Conservation (phyloP, 2,329 filamentous ascomycete genomes). For the Colletotrichum eremochloae region DNA sequence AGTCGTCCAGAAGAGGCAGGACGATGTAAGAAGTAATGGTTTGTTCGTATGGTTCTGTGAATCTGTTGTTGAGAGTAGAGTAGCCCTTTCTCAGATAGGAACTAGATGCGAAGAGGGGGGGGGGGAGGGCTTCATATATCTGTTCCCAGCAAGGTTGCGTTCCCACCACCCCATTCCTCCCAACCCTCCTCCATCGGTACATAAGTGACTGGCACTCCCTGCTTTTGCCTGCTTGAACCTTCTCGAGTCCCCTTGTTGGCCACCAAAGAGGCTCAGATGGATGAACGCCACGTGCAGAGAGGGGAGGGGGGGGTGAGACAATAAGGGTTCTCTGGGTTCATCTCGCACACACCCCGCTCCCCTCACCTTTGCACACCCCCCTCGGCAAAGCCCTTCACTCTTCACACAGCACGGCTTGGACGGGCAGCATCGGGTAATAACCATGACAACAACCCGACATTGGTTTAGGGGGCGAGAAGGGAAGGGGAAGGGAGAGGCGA, state of each 20-base stretch:
- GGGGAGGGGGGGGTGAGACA: slow-evolving; percentile 9
- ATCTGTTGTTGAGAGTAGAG: not conserved
- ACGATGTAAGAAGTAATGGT: slow-evolving; percentile 6
- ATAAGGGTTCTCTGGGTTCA: slow-evolving; percentile 3
- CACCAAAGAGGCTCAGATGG: slow-evolving; percentile 31
- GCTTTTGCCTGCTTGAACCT: slow-evolving; percentile 12
- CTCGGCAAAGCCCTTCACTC: not conserved
- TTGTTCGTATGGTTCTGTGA: not conserved
- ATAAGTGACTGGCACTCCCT: not conserved
- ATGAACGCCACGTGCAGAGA: slow-evolving; percentile 29
- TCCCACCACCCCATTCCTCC: slow-evolving; percentile 26
- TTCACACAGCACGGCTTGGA: slow-evolving; percentile 4
- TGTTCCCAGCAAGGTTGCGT: not conserved
- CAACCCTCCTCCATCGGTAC: not conserved
- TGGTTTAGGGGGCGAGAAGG: not conserved
- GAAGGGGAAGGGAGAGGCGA: slow-evolving; percentile 2
- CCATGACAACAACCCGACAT: not conserved
- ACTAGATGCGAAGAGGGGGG: slow-evolving; percentile 26
- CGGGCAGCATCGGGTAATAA: slow-evolving; percentile 2
- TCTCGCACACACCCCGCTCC: not conserved
- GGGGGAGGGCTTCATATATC: slow-evolving; percentile 30
- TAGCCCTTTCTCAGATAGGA: slow-evolving; percentile 9
- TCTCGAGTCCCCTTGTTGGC: slow-evolving; percentile 18
- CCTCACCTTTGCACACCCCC: not conserved
- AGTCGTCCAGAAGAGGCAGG: slow-evolving; percentile 18